These are phyloP conservation scores for Raphanus raphanistrum DNA, from an alignment of 345 rosid species.

Conservation along the genomic window DNA sequence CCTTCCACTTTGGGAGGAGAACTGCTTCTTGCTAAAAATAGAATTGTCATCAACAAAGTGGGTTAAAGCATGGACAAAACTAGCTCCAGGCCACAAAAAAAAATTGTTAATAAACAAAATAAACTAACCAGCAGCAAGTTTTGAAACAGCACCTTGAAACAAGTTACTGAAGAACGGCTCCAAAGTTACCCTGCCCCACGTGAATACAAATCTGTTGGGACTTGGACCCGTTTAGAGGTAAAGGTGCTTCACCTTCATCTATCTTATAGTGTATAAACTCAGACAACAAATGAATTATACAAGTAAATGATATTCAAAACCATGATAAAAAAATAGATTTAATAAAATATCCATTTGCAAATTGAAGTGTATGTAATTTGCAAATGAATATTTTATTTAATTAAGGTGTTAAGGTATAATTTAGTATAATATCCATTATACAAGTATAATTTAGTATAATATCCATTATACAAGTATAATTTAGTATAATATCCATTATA, in stretches of 20 bases:
- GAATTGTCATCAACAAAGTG: slow-evolving; percentile 16
- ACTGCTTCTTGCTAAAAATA: slow-evolving; percentile 30
- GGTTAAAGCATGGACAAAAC: slow-evolving; percentile 25
- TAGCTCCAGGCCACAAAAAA: slow-evolving; percentile 21
- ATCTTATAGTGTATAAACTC: not conserved
- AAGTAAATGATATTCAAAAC: no score
- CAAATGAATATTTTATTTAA: no score
- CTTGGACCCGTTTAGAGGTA: no score
- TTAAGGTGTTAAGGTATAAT: no score
- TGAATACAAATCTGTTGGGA: no score
- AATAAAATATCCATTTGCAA: no score
- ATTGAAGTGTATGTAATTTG: no score
- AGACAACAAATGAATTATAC: not conserved
- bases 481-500: no score
- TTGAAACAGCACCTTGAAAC: slow-evolving; percentile 23
- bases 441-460: no score
- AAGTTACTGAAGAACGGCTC: not conserved
- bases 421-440: no score
- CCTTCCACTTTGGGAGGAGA: slow-evolving; percentile 20
- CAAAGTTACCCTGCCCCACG: not conserved
- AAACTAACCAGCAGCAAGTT: slow-evolving; percentile 13
- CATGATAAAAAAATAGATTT: no score
- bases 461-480: no score
- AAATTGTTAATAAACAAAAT: slow-evolving; percentile 9
- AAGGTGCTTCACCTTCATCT: not conserved